Evolutionary conservation across 768 basidiomycete species (phyloP).

Genomic region (Flagelloscypha sp.): DNA sequence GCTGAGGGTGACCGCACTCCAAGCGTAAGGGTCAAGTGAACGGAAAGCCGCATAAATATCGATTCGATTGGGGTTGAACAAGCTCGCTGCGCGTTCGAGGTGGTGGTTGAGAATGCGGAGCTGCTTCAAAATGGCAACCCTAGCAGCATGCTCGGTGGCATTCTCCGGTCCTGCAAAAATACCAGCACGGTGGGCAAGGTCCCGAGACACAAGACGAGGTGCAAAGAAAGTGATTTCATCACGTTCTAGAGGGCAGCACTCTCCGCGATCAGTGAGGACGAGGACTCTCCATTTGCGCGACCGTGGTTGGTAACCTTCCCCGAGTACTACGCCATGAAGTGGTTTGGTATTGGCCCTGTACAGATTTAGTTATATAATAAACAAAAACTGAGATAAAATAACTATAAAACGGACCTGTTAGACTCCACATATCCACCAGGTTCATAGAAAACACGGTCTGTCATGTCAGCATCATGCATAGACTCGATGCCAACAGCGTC

Average conservation of each 20-base stretch:
- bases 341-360: too few species aligned
- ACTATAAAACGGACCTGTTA: not conserved
- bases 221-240: conserved; percentile 54
- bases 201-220: conserved; percentile 43
- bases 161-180: conserved; percentile 17
- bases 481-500: too few species aligned
- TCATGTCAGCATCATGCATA: too few species aligned
- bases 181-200: conserved; percentile 45
- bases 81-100: conserved; percentile 32
- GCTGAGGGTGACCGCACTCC: conserved; percentile 45
- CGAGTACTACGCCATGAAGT: conserved; percentile 1
- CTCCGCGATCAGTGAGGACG: conserved; percentile 34
- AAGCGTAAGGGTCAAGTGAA: conserved; percentile 38
- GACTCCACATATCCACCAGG: conserved; percentile 2
- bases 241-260: conserved; percentile 38
- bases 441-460: too few species aligned
- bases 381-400: not conserved
- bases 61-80: conserved; percentile 15
- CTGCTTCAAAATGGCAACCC: conserved; percentile 55
- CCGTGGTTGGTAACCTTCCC: not conserved
- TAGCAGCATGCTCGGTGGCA: conserved; percentile 40
- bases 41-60: conserved; percentile 40
- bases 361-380: not conserved
- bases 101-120: conserved; percentile 45
- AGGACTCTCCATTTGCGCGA: conserved; percentile 9